Percentiles rank a stretch among this genome's conserved stretches.
phyloP scores from a whole-genome alignment of 2,329 filamentous ascomycete genomes.

The Exophiala sp. region DNA sequence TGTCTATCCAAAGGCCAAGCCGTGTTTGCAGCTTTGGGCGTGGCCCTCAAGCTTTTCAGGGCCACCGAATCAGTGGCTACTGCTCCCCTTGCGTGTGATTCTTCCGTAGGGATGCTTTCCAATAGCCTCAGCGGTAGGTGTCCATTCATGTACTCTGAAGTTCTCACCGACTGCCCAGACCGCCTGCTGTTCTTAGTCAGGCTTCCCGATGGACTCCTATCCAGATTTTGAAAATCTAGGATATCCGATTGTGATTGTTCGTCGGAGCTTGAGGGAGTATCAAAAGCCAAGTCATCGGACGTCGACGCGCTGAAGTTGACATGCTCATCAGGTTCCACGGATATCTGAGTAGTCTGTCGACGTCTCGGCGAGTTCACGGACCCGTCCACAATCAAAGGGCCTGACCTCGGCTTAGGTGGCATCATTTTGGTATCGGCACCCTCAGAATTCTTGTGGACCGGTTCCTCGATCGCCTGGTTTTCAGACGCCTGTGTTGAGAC shows the following conservation, averaged over 20 bases:
- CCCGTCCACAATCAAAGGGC: constrained; percentile 45
- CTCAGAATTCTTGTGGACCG: constrained; percentile 3
- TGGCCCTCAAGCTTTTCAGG: constrained; percentile 1
- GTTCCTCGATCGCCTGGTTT: background rate
- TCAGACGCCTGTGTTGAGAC: background rate
- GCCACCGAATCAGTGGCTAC: constrained; percentile 3
- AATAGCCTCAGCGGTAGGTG: constrained; percentile 6
- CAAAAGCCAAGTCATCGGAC: constrained; percentile 34
- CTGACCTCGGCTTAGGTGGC: constrained; percentile 31
- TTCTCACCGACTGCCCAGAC: background rate
- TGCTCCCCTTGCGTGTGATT: background rate
- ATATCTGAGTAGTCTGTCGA: constrained; percentile 34
- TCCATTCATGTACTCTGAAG: constrained; percentile 10
- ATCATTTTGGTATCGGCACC: background rate
- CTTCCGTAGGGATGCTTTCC: background rate
- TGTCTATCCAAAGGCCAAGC: constrained; percentile 24
- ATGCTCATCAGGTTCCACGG: constrained; percentile 33
- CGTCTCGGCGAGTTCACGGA: constrained; percentile 31
- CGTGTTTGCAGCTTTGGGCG: constrained; percentile 3
- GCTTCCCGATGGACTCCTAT: constrained; percentile 12
- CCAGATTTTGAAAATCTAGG: constrained; percentile 8
- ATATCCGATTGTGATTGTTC: constrained; percentile 29
- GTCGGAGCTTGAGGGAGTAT: constrained; percentile 30
- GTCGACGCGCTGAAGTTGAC: constrained; percentile 39
- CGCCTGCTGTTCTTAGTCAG: constrained; percentile 2